A percentile compares a stretch with the other conserved stretches of the same genome.
Conservation (phyloP, 306 rosid species). For the Purshia tridentata region DNA sequence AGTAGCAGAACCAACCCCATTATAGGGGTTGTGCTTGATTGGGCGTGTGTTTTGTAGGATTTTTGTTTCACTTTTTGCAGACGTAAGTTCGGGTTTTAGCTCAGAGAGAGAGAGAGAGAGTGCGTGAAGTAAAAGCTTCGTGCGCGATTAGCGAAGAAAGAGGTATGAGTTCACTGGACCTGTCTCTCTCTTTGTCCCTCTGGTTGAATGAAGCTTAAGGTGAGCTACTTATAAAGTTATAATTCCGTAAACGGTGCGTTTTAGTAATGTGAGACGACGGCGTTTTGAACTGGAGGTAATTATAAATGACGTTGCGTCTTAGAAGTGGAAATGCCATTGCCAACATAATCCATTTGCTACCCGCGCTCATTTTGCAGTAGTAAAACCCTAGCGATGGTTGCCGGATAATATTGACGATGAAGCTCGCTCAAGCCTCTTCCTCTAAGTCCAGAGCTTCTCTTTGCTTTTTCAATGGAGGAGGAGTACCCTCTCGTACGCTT, state of each 20-base stretch:
- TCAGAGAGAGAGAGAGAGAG: not conserved
- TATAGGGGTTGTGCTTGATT: not conserved
- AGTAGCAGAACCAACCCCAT: slow-evolving; percentile 18
- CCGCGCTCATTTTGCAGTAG: not conserved
- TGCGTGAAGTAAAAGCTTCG: slow-evolving; percentile 27
- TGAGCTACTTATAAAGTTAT: too few species aligned
- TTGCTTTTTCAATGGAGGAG: slow-evolving; percentile 28
- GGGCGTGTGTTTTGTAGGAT: not conserved
- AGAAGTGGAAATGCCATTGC: not conserved
- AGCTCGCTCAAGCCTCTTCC: slow-evolving; percentile 25
- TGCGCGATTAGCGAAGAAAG: not conserved
- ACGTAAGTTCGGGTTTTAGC: slow-evolving; percentile 16
- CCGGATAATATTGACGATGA: slow-evolving; percentile 8
- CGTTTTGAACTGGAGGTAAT: not conserved
- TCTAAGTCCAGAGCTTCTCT: slow-evolving; percentile 26
- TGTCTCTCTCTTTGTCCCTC: too few species aligned
- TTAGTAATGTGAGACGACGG: not conserved
- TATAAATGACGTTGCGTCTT: not conserved
- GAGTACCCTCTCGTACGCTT: not conserved
- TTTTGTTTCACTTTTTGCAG: slow-evolving; percentile 9
- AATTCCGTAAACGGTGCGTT: too few species aligned
- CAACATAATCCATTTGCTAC: not conserved
- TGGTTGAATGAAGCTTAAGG: too few species aligned
- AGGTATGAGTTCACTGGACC: not conserved
- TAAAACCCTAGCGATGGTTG: slow-evolving; percentile 20